Percentiles rank a stretch among this genome's conserved stretches.
These are phyloP conservation scores for Massariosphaeria phaeospora DNA, from an alignment of 495 filamentous ascomycete species.

Conservation along the genomic window DNA sequence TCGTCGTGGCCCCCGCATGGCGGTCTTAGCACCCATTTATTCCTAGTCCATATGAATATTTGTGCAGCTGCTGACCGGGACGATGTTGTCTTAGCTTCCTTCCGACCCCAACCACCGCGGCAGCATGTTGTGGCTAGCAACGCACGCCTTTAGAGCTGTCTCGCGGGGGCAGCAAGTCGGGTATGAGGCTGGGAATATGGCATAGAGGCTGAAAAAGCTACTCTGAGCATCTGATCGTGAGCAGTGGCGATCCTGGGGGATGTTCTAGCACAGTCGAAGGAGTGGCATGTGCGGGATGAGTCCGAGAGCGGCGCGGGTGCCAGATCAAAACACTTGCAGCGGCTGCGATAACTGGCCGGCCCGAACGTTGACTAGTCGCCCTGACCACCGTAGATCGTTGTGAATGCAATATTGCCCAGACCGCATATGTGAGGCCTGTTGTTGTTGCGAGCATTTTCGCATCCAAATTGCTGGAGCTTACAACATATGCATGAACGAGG, in stretches of 20 bases:
- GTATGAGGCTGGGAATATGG: no score
- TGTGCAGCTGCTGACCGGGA: slow-evolving; percentile 16
- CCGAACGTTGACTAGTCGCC: slow-evolving; percentile 26
- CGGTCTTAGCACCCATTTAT: slow-evolving; percentile 28
- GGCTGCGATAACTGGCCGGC: slow-evolving; percentile 35
- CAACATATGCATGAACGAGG: slow-evolving; percentile 8
- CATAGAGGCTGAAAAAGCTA: no score
- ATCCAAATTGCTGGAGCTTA: slow-evolving; percentile 13
- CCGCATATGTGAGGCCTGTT: slow-evolving; percentile 16
- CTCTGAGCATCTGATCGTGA: no score
- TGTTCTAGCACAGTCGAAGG: not conserved
- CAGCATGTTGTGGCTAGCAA: no score
- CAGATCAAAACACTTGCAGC: slow-evolving; percentile 32
- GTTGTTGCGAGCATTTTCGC: slow-evolving; percentile 13
- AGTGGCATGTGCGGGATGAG: not conserved
- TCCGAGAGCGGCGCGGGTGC: slow-evolving; percentile 25
- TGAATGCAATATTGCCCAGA: slow-evolving; percentile 31
- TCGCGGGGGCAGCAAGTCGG: no score
- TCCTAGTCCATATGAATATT: no score
- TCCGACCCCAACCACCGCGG: slow-evolving; percentile 8
- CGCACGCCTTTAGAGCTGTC: no score
- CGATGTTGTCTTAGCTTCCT: not conserved
- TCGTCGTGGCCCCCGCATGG: slow-evolving; percentile 19
- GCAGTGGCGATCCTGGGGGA: no score
- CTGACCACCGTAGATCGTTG: slow-evolving; percentile 27